phyloP scores from a whole-genome alignment of 2,329 filamentous ascomycete species.

The Blastomyces parvus region DNA sequence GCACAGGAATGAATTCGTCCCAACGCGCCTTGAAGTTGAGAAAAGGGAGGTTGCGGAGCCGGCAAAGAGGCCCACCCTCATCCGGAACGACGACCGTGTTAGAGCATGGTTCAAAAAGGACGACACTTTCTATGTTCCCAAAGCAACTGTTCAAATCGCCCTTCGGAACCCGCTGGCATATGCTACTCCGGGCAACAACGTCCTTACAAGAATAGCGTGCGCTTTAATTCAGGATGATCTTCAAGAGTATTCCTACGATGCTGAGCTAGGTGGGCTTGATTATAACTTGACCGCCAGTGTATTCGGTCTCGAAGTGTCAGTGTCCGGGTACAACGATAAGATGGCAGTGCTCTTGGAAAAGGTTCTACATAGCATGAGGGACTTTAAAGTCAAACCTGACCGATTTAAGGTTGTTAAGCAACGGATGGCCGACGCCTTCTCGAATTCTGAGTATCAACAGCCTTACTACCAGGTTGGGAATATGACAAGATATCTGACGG shows the following conservation, averaged over 20 bases:
- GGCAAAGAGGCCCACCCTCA: slow-evolving; percentile 62
- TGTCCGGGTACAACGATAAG: slow-evolving; percentile 95
- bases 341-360: slow-evolving; percentile 83
- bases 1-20: slow-evolving; percentile 91
- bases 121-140: slow-evolving; percentile 96
- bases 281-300: slow-evolving; percentile 68
- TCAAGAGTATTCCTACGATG: slow-evolving; percentile 91
- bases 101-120: slow-evolving; percentile 98
- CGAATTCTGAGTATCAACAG: slow-evolving; percentile 80
- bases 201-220: slow-evolving; percentile 71
- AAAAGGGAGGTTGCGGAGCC: slow-evolving; percentile 81
- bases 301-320: slow-evolving; percentile 64
- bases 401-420: slow-evolving; percentile 90
- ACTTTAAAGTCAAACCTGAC: slow-evolving; percentile 74
- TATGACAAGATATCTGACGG: slow-evolving; percentile 70
- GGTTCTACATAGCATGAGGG: slow-evolving; percentile 71
- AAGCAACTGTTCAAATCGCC: slow-evolving; percentile 75
- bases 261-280: slow-evolving; percentile 78
- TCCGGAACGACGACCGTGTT: slow-evolving; percentile 71
- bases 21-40: slow-evolving; percentile 83
- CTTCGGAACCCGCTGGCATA: slow-evolving; percentile 70
- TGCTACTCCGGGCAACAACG: slow-evolving; percentile 64
- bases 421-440: slow-evolving; percentile 62
- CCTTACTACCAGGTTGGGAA: slow-evolving; percentile 82
- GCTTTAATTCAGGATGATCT: slow-evolving; percentile 81